Evolutionary conservation across 192 early-diverging fungal species (phyloP).

Genomic region (Backusella tarrabulga): DNA sequence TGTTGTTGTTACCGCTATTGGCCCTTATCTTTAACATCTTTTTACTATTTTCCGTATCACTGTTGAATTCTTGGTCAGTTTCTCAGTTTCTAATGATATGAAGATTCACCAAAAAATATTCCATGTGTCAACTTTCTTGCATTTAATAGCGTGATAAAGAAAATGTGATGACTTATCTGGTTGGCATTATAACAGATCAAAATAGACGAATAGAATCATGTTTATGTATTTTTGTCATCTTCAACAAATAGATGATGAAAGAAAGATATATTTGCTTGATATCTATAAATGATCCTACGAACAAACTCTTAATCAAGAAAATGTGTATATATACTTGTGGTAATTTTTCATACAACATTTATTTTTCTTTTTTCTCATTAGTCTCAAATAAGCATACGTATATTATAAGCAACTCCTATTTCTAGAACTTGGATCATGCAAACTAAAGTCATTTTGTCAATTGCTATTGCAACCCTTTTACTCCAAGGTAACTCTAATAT

Average conservation of each 20-base stretch:
- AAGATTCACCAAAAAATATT: neutral
- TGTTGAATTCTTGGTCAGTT: neutral
- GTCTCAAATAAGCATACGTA: neutral
- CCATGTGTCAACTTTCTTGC: neutral
- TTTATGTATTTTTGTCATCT: neutral
- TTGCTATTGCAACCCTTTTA: neutral
- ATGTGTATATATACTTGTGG: neutral
- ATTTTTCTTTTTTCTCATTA: neutral
- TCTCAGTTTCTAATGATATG: neutral
- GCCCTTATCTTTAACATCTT: neutral
- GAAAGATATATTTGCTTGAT: neutral
- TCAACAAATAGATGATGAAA: neutral
- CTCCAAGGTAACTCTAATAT: constrained; percentile 1
- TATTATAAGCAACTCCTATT: neutral
- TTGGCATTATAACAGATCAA: neutral
- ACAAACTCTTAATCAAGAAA: neutral
- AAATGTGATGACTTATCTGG: neutral
- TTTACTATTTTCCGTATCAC: neutral
- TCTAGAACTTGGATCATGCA: neutral
- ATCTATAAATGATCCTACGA: neutral
- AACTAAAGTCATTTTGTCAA: neutral
- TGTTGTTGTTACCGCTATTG: too few relatives aligned
- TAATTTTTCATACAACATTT: neutral
- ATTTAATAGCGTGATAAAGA: neutral
- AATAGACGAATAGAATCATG: neutral